Base-by-base conservation (phyloP, 1,284 basidiomycete species). In the Tremellales sp. region DNA sequence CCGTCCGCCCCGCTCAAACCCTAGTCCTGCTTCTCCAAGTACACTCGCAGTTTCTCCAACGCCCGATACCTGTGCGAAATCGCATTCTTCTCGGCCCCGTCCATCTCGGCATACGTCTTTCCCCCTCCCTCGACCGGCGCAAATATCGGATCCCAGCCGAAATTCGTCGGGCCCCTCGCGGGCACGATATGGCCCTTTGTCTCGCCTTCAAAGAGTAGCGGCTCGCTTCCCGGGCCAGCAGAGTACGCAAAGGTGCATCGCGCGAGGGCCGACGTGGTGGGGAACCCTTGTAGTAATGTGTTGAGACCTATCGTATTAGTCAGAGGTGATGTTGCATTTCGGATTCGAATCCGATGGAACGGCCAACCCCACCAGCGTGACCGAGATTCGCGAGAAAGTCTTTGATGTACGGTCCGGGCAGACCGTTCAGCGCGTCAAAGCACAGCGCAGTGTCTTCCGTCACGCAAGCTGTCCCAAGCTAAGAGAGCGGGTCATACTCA, bases 391-490 rank as follows among this genome's bases (percentile, higher is more conserved):
- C 77, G 61, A 94, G 74, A 70, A 97, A 97, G 63, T 90, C 79
- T 66, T 98, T 98, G 78, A 98, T 95, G 73, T 97, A 98, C 0
- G 93, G 92, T 0, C 94, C 95, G 2, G 94, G 94, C 5, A 98
- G 80, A 0, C 90, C 93, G 32, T 83, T 81, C 28, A 97, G 75
- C 0, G 93, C 92, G 56, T 85, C 81, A 65, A 92, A 97, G 62
- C 85, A 88, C 4, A 98, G 80, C 0, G 94, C 91, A 0, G 94
- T 97, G 69, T 98, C 95, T 73, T 98, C 94, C 0, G 92, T 97
- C 54, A 98, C 90, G 63, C 90, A 94, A 4, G 93, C 85, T 0
- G 85, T 83, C 10, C 83, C 81, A 27, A 90, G 74, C 85, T 86
- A 48, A 18, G 18, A 19, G 32, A 34, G 32, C 25, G 35, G 4